These are phyloP conservation scores for Diplodia scrobiculata DNA, from an alignment of 2,329 filamentous ascomycete species.

Conservation along the genomic window DNA sequence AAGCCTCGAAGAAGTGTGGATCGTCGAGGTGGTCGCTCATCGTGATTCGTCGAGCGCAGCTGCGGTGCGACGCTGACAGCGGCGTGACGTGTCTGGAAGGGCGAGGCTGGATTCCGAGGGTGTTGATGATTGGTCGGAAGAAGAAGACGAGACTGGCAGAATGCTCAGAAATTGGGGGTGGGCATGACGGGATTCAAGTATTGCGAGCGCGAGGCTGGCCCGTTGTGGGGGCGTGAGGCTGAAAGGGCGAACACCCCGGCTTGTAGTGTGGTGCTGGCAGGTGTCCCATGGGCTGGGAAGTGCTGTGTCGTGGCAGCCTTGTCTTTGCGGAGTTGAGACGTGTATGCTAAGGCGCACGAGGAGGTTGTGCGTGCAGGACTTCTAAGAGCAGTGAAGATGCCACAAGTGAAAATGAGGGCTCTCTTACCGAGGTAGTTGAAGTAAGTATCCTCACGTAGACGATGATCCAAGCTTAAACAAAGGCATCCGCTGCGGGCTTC, in stretches of 20 bases:
- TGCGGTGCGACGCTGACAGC: not conserved
- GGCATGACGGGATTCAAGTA: not conserved
- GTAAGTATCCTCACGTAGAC: too few species aligned
- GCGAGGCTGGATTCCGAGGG: not conserved
- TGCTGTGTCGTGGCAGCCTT: not conserved
- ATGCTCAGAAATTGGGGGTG: not conserved
- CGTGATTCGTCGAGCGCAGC: not conserved
- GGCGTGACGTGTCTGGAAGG: not conserved
- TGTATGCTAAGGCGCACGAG: not conserved
- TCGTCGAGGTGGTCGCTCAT: not conserved
- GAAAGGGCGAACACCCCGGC: not conserved
- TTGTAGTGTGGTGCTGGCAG: not conserved
- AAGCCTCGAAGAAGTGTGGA: not conserved
- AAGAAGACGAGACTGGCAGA: not conserved
- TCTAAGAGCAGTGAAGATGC: too few species aligned
- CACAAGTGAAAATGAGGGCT: too few species aligned
- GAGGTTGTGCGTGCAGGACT: too few species aligned
- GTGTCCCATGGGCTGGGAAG: not conserved
- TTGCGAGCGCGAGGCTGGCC: not conserved
- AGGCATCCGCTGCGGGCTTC: too few species aligned
- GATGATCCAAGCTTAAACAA: too few species aligned
- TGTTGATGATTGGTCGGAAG: not conserved
- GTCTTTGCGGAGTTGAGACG: not conserved
- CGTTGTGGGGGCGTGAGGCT: not conserved
- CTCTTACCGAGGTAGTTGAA: too few species aligned